phyloP scores from a whole-genome alignment of 108 stramenopile genomes.

The Aureococcus anophagefferens region DNA sequence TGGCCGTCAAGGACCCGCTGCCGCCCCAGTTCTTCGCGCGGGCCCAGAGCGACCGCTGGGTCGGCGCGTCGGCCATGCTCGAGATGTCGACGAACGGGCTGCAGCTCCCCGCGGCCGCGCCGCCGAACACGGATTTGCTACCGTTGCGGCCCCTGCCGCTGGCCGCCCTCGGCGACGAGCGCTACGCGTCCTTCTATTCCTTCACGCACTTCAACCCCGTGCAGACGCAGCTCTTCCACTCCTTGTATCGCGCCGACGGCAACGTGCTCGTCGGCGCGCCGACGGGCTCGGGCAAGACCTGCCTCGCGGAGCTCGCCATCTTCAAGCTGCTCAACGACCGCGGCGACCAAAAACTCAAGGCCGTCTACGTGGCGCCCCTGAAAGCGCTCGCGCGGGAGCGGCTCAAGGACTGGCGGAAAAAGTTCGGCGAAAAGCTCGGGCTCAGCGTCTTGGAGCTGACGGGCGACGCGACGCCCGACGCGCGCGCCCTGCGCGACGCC shows the following conservation, averaged over 20 bases:
- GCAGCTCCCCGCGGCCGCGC: constrained; percentile 61
- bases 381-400: constrained; percentile 94
- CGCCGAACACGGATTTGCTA: constrained; percentile 70
- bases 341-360: constrained; percentile 57
- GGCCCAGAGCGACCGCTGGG: constrained; percentile 80
- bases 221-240: constrained; percentile 82
- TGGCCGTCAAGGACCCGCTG: constrained; percentile 75
- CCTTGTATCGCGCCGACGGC: constrained; percentile 77
- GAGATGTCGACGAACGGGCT: constrained; percentile 38
- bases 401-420: constrained; percentile 80
- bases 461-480: constrained; percentile 90
- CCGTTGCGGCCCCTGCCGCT: constrained; percentile 83
- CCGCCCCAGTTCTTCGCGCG: constrained; percentile 82
- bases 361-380: constrained; percentile 96
- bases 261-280: constrained; percentile 94
- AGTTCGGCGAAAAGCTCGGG: constrained; percentile 62
- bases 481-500: constrained; percentile 60
- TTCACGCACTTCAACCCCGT: constrained; percentile 88
- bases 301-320: constrained; percentile 73
- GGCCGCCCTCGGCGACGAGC: constrained; percentile 63
- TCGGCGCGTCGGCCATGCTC: constrained; percentile 70
- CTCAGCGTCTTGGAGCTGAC: constrained; percentile 79
- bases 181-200: constrained; percentile 71
- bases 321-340: constrained; percentile 69
- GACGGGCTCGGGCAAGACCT: constrained; percentile 87